Evolutionary conservation across 129 eudicot species (phyloP), one percentile per base, ranked within the genome.

Genomic region (Centrapalus pauciflorus): DNA sequence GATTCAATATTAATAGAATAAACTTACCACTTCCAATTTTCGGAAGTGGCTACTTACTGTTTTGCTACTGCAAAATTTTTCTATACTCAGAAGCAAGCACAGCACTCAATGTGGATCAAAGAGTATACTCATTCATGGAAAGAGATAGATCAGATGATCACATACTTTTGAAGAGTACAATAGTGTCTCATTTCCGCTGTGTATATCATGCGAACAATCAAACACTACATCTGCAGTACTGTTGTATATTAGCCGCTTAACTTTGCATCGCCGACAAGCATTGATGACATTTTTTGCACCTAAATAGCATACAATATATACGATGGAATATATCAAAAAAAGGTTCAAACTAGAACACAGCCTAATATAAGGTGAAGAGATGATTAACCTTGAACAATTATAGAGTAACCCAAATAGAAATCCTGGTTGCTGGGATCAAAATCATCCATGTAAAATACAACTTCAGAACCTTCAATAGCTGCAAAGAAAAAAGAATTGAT

Each of bases 221-320:
- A 67, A 67, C 52, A 90, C 88, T 4, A 90, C 93, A 70, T 84
- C 86, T 21, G 90, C 83, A 26, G 95, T 78, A 66, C 95, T 87
- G 71, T 75, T 83, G 81, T 87, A 90, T 74, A 90, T 69, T 30
- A 90, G 87, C 52, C 80, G 67, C 70, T 87, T 81, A 11, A 90
- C 95, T 78, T 82, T 82, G 71, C 90, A 83, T 54, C 79, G 82
- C 56, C 83, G 73, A 66, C 97, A 90, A 71, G 93, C 97, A 84
- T 71, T 78, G 13, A 90, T 74, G 28, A 90, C 84, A 69, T 90
- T 85, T 72, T 90, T 90, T 3, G 80, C 84, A 70, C 97, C 97
- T 90, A 75, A 24, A 38, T 23, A 25, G 66, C 61, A 73, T 21
- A 38, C 1, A 19, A 56, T 9, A 35, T 5, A 21, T 11, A 14